phyloP scores from a whole-genome alignment of 805 yeast genomes.

The Torulaspora franciscae region DNA sequence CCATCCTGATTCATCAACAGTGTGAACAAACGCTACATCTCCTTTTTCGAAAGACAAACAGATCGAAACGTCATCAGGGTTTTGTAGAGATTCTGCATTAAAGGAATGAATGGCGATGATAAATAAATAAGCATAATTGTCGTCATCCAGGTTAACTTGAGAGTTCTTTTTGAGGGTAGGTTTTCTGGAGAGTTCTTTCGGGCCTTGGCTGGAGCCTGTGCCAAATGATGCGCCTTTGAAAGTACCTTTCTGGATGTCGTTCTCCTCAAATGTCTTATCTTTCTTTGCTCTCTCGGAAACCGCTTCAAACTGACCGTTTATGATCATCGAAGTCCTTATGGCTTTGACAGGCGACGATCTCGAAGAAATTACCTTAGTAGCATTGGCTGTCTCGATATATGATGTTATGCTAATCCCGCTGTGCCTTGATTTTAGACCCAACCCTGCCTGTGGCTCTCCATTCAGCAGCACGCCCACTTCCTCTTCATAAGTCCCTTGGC shows the following conservation, averaged over 20 bases:
- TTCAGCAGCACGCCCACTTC: background rate
- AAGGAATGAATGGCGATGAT: conserved; percentile 56
- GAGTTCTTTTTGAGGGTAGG: conserved; percentile 24
- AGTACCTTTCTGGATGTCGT: conserved; percentile 2
- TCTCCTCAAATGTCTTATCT: background rate
- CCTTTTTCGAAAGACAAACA: conserved; percentile 67
- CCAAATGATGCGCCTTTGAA: conserved; percentile 4
- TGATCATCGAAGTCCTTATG: conserved; percentile 20
- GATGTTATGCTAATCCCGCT: conserved; percentile 5
- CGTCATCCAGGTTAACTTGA: conserved; percentile 30
- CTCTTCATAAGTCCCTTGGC: conserved; percentile 2
- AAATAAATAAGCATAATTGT: conserved; percentile 50
- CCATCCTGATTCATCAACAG: conserved; percentile 81
- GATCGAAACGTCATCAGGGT: conserved; percentile 62
- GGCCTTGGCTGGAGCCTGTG: background rate
- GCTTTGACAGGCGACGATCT: conserved; percentile 20
- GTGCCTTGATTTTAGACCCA: conserved; percentile 8
- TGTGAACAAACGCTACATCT: conserved; percentile 72
- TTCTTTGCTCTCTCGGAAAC: background rate
- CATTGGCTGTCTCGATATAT: conserved; percentile 6
- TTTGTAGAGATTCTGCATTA: conserved; percentile 53
- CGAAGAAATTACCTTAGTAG: conserved; percentile 5
- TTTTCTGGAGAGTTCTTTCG: conserved; percentile 11
- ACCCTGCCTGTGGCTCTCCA: conserved; percentile 12
- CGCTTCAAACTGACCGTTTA: conserved; percentile 8